Conservation (phyloP, 495 filamentous ascomycete species). For the Glonium stellatum region DNA sequence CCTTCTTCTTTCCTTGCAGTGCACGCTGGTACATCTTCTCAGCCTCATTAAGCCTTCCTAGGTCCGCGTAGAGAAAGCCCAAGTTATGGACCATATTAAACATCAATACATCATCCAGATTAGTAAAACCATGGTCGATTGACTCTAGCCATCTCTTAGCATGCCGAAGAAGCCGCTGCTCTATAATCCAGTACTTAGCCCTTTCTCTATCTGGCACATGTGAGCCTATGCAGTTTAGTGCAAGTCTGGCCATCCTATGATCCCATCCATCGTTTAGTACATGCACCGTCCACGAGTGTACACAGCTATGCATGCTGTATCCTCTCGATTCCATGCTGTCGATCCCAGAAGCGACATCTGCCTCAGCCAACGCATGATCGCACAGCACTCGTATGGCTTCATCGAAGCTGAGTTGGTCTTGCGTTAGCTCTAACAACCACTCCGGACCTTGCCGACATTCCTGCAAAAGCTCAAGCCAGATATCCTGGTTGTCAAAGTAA, state of each 20-base stretch:
- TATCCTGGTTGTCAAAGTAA: conserved; percentile 45
- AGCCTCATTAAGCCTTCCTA: too few relatives aligned
- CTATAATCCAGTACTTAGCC: conserved; percentile 26
- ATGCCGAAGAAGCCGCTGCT: conserved; percentile 30
- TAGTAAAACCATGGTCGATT: too few relatives aligned
- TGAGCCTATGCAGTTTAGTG: conserved; percentile 24
- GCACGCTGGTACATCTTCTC: too few relatives aligned
- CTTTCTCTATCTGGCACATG: conserved; percentile 22
- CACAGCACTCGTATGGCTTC: conserved; percentile 29
- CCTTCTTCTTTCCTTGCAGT: too few relatives aligned
- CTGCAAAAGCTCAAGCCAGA: conserved; percentile 45
- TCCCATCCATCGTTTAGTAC: conserved; percentile 33
- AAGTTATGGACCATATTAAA: too few relatives aligned
- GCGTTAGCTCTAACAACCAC: conserved; percentile 33
- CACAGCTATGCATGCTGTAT: conserved; percentile 39
- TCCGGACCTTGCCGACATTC: conserved; percentile 14
- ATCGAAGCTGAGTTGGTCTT: conserved; percentile 33
- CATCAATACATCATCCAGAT: too few relatives aligned
- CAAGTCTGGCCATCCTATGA: conserved; percentile 25
- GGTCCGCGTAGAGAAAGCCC: too few relatives aligned
- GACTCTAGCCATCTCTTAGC: conserved; percentile 8
- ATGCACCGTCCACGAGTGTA: conserved; percentile 39
- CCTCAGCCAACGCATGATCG: conserved; percentile 31
- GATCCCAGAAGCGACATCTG: conserved; percentile 17
- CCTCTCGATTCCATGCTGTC: conserved; percentile 27